Base-by-base conservation (phyloP, 306 rosid genomes). In the Canavalia gladiata region DNA sequence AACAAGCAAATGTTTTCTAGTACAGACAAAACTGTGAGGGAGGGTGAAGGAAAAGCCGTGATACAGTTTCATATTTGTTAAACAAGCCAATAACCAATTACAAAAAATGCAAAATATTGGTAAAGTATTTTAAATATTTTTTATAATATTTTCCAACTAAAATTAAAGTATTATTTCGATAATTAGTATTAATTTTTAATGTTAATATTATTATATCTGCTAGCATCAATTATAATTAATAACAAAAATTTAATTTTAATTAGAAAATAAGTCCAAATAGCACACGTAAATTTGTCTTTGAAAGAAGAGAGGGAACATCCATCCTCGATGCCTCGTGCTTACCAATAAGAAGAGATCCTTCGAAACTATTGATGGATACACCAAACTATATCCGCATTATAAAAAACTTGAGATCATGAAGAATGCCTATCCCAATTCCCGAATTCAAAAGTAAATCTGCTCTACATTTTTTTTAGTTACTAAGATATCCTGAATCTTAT, bases 21-120 rank as follows among this genome's bases (percentile, higher is more conserved):
- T 64, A 64, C 70, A 64, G 70, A 64, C 70, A 64, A 64, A 64
- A 64, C 12, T 64, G 50, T 1, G 13, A 65, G 13, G 31, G 71
- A 39, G 7, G 50, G 33, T 39, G 50, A 41, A 39, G 33, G 51
- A 39, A 65, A 65, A 18, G 71, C 35, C 69, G 5, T 35, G 3
- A 63, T 34, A 63, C 67, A 33, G 12, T 10, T 10, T 60, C 43
- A 33, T 34, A 2, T 60, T 60, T 12, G 13, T 13, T 28, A 11
- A 2, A 52, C 57, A 52, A 59, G 39, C 7, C 12, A 30, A 30
- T 59, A 9, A 33, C 68, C 10, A 10, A 18, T 18, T 18, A 18
- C 25, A 18, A 18, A 18, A 18, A 18, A 18, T 18, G 25, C 25
- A 18, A 18, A 18, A 18, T 18, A 18, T 18, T 18, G 25, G 25